phyloP scores from a whole-genome alignment of 257 asterid species.

The Fraxinus excelsior region DNA sequence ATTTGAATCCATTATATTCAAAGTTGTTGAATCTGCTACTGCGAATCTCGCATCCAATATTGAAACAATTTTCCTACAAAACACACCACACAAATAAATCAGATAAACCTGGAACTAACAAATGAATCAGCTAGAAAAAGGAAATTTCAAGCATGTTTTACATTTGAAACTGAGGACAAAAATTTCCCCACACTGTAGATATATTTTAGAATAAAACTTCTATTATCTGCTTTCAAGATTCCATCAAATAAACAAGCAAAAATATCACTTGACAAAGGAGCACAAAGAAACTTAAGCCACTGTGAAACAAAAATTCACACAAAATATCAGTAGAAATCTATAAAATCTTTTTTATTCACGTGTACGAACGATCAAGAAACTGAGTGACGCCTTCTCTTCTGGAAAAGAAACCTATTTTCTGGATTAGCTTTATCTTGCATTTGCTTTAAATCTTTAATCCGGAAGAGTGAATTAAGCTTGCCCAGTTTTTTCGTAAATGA shows the following conservation, averaged over 20 bases:
- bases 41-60: no score
- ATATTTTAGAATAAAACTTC: background rate
- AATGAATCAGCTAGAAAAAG: background rate
- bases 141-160: background rate
- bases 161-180: background rate
- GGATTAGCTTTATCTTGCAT: slow-evolving; percentile 51
- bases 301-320: slow-evolving; percentile 26
- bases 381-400: slow-evolving; percentile 76
- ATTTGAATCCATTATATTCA: no score
- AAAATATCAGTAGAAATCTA: slow-evolving; percentile 24
- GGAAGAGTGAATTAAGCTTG: slow-evolving; percentile 63
- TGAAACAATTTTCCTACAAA: no score
- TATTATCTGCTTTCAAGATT: slow-evolving; percentile 20
- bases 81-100: no score
- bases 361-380: slow-evolving; percentile 53
- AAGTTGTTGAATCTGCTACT: no score
- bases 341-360: slow-evolving; percentile 41
- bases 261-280: background rate
- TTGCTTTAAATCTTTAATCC: slow-evolving; percentile 51
- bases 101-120: background rate
- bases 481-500: slow-evolving; percentile 69
- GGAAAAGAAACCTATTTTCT: slow-evolving; percentile 64
- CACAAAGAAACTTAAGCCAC: background rate
- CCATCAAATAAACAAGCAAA: slow-evolving; percentile 17
- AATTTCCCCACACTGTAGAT: background rate